Evolutionary conservation across 495 filamentous ascomycete species (phyloP).

Genomic region (Aspergillus egyptiacus): DNA sequence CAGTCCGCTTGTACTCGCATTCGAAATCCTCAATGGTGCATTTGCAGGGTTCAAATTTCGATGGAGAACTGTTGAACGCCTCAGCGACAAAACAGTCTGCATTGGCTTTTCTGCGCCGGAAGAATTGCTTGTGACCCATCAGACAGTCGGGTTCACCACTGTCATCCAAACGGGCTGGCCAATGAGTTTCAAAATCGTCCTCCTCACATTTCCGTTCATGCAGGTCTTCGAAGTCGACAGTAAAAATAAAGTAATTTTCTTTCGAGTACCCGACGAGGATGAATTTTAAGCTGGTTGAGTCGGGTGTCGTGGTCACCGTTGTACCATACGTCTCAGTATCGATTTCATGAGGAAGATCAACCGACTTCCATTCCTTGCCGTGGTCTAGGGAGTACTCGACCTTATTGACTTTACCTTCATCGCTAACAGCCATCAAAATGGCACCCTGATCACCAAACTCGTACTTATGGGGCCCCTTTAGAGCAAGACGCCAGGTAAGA

Average conservation of each 20-base stretch:
- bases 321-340: slow-evolving; percentile 47
- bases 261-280: slow-evolving; percentile 55
- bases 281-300: slow-evolving; percentile 88
- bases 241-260: slow-evolving; percentile 53
- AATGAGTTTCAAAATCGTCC: slow-evolving; percentile 69
- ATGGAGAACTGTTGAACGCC: slow-evolving; percentile 67
- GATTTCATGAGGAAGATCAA: slow-evolving; percentile 49
- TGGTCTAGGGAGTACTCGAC: slow-evolving; percentile 82
- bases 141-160: slow-evolving; percentile 77
- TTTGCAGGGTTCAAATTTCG: slow-evolving; percentile 62
- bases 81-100: slow-evolving; percentile 83
- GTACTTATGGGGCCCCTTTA: slow-evolving; percentile 83
- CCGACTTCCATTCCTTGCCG: slow-evolving; percentile 68
- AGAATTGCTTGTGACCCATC: slow-evolving; percentile 91
- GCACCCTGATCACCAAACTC: slow-evolving; percentile 91
- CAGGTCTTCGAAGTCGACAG: slow-evolving; percentile 75
- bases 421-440: slow-evolving; percentile 72
- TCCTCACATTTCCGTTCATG: slow-evolving; percentile 76
- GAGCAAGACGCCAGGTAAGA: slow-evolving; percentile 67
- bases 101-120: slow-evolving; percentile 71
- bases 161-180: slow-evolving; percentile 76
- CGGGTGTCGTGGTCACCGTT: slow-evolving; percentile 76
- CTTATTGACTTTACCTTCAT: slow-evolving; percentile 56
- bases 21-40: slow-evolving; percentile 84
- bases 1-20: slow-evolving; percentile 75